Evolutionary conservation across 2,329 filamentous ascomycete species (phyloP).

Genomic region (Colletotrichum sp.): DNA sequence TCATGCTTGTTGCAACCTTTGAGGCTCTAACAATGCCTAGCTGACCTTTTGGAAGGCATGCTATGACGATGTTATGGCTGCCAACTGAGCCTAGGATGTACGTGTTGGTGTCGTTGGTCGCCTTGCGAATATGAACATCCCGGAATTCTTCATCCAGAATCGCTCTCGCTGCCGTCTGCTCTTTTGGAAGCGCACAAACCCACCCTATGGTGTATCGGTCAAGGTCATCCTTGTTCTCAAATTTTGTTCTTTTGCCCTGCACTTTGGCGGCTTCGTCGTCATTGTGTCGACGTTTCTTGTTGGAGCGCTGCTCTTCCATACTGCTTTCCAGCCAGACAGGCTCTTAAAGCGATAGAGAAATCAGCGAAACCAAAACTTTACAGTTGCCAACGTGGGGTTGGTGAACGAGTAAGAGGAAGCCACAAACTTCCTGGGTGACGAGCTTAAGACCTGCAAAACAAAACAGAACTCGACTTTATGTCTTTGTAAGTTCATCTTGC

Average conservation of each 20-base stretch:
- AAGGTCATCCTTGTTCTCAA: accelerated
- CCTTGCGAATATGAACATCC: background rate
- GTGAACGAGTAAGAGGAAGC: too few relatives aligned
- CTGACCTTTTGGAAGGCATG: slow-evolving; percentile 23
- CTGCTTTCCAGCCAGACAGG: accelerated
- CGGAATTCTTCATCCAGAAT: slow-evolving; percentile 29
- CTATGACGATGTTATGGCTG: slow-evolving; percentile 30
- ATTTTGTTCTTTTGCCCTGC: background rate
- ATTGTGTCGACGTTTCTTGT: background rate
- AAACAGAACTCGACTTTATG: background rate
- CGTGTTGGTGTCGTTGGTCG: slow-evolving; percentile 24
- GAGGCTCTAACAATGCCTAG: slow-evolving; percentile 22
- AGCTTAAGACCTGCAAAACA: too few relatives aligned
- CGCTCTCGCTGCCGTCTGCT: slow-evolving; percentile 27
- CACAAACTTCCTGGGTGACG: too few relatives aligned
- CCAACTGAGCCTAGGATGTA: slow-evolving; percentile 30
- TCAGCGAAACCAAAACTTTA: too few relatives aligned
- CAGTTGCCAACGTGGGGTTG: too few relatives aligned
- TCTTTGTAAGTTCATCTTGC: background rate
- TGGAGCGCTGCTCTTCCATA: background rate
- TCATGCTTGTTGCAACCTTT: accelerated
- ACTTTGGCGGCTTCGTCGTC: background rate
- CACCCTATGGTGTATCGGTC: slow-evolving; percentile 27
- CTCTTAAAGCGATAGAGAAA: background rate
- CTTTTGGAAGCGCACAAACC: slow-evolving; percentile 28